These are phyloP conservation scores for Stephania yunnanensis DNA, from an alignment of 164 flowering plant genomes.

Conservation along the genomic window DNA sequence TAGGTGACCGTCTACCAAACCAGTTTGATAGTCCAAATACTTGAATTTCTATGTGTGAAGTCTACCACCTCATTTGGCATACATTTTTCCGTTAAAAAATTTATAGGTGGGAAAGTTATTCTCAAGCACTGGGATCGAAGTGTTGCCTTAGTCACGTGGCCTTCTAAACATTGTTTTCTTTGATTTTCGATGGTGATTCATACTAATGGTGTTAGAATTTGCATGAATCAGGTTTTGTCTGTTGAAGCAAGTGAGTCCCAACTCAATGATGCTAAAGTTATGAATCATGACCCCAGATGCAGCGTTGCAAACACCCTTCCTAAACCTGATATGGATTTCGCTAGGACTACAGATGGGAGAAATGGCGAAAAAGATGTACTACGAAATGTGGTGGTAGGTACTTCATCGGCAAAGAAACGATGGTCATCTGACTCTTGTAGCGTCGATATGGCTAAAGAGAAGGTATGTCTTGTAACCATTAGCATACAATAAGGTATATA, in stretches of 20 bases:
- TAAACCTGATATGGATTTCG: constrained; percentile 12
- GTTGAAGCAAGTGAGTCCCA: constrained; percentile 14
- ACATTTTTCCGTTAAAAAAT: not conserved
- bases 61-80: too few relatives aligned
- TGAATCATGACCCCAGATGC: constrained; percentile 16
- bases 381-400: constrained; percentile 4
- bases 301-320: not conserved
- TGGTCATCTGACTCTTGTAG: constrained; percentile 18
- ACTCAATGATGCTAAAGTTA: constrained; percentile 20
- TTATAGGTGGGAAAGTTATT: constrained; percentile 17
- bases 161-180: constrained; percentile 14
- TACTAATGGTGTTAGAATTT: constrained; percentile 12
- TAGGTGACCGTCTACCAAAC: too few relatives aligned
- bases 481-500: not conserved
- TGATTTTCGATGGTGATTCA: constrained; percentile 18
- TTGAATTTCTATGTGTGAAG: too few relatives aligned
- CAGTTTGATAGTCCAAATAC: too few relatives aligned
- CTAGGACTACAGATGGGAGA: constrained; percentile 3
- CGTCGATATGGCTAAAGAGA: constrained; percentile 12
- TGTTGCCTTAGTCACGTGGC: constrained; percentile 13
- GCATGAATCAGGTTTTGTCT: constrained; percentile 14
- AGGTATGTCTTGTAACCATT: constrained; percentile 13
- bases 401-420: constrained; percentile 8
- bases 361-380: constrained; percentile 11
- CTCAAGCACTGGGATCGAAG: constrained; percentile 13